Evolutionary conservation across 2,329 filamentous ascomycete species (phyloP).

Genomic region (Elsinoe arachidis): DNA sequence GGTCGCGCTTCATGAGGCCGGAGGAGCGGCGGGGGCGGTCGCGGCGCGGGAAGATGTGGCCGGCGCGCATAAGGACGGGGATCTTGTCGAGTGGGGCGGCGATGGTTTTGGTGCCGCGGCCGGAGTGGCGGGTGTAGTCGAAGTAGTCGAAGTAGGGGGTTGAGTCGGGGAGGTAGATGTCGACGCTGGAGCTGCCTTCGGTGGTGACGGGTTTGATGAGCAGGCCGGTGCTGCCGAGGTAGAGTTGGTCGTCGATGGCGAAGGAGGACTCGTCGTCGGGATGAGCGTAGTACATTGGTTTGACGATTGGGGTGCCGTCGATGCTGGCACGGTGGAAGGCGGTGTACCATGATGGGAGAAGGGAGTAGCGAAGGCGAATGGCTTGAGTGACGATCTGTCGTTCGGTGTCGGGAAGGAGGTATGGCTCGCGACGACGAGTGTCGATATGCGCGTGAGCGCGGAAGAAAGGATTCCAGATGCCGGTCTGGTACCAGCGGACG

Average conservation of each 20-base stretch:
- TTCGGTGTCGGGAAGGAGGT: constrained; percentile 76
- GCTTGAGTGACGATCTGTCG: constrained; percentile 79
- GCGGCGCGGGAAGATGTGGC: constrained; percentile 82
- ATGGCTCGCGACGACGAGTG: constrained; percentile 86
- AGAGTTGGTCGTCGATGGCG: constrained; percentile 83
- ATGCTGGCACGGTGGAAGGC: constrained; percentile 84
- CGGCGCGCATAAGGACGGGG: constrained; percentile 84
- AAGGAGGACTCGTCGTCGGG: constrained; percentile 82
- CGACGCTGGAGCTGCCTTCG: constrained; percentile 61
- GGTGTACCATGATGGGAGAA: constrained; percentile 93
- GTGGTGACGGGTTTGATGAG: constrained; percentile 86
- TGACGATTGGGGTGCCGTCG: constrained; percentile 76
- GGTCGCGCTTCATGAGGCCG: constrained; percentile 85
- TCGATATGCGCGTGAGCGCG: constrained; percentile 95
- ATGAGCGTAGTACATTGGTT: constrained; percentile 88
- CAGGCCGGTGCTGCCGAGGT: constrained; percentile 77
- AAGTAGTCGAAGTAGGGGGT: constrained; percentile 96
- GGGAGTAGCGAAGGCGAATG: constrained; percentile 75
- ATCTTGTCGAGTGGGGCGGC: constrained; percentile 75
- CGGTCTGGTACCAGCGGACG: constrained; percentile 92
- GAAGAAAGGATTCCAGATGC: constrained; percentile 97
- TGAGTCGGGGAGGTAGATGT: constrained; percentile 80
- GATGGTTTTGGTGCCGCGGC: constrained; percentile 64
- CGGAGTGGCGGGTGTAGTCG: constrained; percentile 67
- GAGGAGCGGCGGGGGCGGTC: constrained; percentile 79